Evolutionary conservation across 1,284 basidiomycete genomes (phyloP), one percentile per base, ranked within the genome.

Genomic region (Exobasidium cylindrosporum): DNA sequence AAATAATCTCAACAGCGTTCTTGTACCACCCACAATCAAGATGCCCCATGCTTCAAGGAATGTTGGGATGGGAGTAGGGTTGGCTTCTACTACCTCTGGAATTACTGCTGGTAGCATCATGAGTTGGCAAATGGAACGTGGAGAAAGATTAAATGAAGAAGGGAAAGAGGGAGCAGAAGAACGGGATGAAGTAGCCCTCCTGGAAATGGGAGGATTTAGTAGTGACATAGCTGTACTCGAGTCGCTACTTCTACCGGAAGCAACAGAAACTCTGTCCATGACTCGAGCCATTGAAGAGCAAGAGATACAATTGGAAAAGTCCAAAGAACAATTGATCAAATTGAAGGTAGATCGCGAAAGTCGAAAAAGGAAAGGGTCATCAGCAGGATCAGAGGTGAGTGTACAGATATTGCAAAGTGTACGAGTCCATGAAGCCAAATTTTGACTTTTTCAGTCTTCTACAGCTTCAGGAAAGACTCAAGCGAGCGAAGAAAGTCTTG

Each of bases 61-160:
- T 35, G 30, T 6, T 24, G 53, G 21, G 2, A 14, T 4, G 21
- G 3, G 23, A 6, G 40, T 4, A 23, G 53, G 30, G 4, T 24
- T 31, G 21, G 53, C 53, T 2, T 31, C 30, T 11, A 3, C 53
- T 35, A 11, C 5, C 13, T 4, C 26, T 14, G 24, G 53, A 4
- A 13, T 29, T 4, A 40, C 26, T 13, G 3, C 21, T 4, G 30
- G 53, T 29, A 55, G 53, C 30, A 4, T 55, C 21, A 55, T 55
- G 53, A 55, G 53, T 29, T 55, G 53, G 53, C 24, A 23, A 3
- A 29, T 29, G 5, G 53, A 55, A 44, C 21, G 24, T 31, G 53
- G 53, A 4, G 53, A 29, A n/a, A 55, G 17, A 23, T 23, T 55
- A 24, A 13, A 28, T 24, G 26, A 28, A 24, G n/a, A 13, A 24